Conservation (phyloP, 306 rosid genomes). For the Mimosa bimucronata region DNA sequence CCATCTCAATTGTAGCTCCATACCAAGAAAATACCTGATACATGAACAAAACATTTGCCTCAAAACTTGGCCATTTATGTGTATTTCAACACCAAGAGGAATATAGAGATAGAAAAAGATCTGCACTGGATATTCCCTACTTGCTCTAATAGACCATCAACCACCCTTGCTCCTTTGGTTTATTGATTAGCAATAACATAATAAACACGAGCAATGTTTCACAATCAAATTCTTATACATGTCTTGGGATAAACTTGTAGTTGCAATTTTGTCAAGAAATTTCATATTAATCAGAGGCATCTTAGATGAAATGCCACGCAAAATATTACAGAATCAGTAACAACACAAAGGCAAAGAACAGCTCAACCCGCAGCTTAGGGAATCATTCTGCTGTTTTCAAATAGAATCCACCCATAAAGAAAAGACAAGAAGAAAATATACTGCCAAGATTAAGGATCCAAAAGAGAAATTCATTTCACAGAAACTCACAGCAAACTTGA, state of each 20-base stretch:
- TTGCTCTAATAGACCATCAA: not conserved
- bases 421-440: not conserved
- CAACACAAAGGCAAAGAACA: not conserved
- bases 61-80: not conserved
- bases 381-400: not conserved
- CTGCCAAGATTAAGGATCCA: not conserved
- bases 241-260: not conserved
- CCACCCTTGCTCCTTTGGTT: not conserved
- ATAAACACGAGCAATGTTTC: not conserved
- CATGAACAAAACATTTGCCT: not conserved
- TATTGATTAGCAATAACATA: not conserved
- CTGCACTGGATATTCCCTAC: not conserved
- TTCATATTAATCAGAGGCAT: not conserved
- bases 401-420: not conserved
- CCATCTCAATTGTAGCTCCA: slow-evolving; percentile 95
- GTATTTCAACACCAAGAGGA: not conserved
- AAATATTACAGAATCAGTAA: not conserved
- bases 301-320: not conserved
- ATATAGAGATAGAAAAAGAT: not conserved
- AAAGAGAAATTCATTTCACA: not conserved
- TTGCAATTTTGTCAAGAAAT: not conserved
- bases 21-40: slow-evolving; percentile 84
- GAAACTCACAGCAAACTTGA: slow-evolving; percentile 75
- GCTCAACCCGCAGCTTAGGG: not conserved
- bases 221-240: not conserved